Conservation (phyloP, 2,329 filamentous ascomycete species). For the Pseudogymnoascus sp. region DNA sequence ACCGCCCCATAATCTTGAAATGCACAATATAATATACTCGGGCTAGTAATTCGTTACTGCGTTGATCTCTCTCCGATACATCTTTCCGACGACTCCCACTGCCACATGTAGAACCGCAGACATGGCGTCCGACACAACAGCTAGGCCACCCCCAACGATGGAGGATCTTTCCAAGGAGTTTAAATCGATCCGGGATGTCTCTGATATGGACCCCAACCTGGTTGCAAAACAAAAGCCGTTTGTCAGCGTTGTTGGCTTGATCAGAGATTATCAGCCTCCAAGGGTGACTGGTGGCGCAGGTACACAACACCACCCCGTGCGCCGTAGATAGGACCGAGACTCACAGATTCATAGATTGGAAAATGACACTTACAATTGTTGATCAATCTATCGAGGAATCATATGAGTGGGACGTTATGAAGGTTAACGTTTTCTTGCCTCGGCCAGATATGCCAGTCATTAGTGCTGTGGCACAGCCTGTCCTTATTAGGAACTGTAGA, state of each 20-base stretch:
- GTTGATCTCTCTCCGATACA: background rate
- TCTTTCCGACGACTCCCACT: background rate
- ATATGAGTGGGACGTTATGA: conserved; percentile 33
- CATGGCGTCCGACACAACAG: background rate
- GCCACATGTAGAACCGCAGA: background rate
- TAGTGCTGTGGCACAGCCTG: conserved; percentile 50
- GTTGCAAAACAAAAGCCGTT: conserved; percentile 22
- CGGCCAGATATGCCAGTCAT: conserved; percentile 42
- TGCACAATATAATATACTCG: background rate
- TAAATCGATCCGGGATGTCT: conserved; percentile 34
- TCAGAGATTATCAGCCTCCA: conserved; percentile 56
- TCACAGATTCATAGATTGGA: conserved; percentile 41
- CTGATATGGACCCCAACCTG: conserved; percentile 38
- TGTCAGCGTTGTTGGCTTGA: conserved; percentile 61
- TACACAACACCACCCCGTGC: conserved; percentile 24
- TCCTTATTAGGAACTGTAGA: conserved; percentile 53
- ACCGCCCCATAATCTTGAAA: background rate
- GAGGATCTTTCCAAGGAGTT: conserved; percentile 30
- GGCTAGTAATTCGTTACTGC: background rate
- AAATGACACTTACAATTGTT: conserved; percentile 52
- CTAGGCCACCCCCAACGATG: background rate
- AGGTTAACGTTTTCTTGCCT: conserved; percentile 54
- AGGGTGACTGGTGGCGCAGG: conserved; percentile 46
- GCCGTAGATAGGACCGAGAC: background rate
- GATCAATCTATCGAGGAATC: conserved; percentile 49